phyloP scores from a whole-genome alignment of 176 grass and related monocot species.

The Leersia perrieri region DNA sequence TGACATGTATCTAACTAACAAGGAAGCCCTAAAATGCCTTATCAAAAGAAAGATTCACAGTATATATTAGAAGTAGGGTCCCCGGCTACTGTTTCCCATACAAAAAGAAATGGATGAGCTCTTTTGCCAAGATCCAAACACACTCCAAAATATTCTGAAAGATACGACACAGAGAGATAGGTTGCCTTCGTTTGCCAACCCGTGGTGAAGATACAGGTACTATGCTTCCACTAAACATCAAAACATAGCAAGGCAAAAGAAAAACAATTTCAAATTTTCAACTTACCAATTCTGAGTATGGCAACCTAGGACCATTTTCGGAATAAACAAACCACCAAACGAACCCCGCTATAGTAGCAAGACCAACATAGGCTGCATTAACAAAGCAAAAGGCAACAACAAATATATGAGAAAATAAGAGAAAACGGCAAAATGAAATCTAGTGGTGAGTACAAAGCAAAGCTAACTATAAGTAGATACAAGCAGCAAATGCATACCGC shows the following conservation, averaged over 20 bases:
- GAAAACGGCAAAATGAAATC: background rate
- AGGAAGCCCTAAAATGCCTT: background rate
- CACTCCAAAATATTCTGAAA: background rate
- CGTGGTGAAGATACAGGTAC: background rate
- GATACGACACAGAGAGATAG: constrained; percentile 15
- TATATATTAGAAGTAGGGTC: constrained; percentile 7
- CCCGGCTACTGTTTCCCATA: background rate
- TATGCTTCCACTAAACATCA: constrained; percentile 10
- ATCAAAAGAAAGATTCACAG: background rate
- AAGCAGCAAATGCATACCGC: constrained; percentile 56
- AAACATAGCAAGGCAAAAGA: background rate
- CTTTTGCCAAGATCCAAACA: background rate
- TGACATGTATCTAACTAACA: background rate
- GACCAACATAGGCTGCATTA: constrained; percentile 93
- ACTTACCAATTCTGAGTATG: constrained; percentile 93
- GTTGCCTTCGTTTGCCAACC: background rate
- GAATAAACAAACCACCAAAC: constrained; percentile 99
- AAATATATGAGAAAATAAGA: background rate
- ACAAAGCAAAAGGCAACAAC: constrained; percentile 21
- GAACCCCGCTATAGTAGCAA: constrained; percentile 94
- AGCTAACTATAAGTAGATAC: constrained; percentile 13
- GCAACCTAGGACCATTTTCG: constrained; percentile 82
- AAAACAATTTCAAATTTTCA: background rate
- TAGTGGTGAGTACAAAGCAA: background rate
- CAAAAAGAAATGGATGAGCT: background rate